phyloP scores from a whole-genome alignment of 306 rosid genomes.

The Trichosanthes truncata region DNA sequence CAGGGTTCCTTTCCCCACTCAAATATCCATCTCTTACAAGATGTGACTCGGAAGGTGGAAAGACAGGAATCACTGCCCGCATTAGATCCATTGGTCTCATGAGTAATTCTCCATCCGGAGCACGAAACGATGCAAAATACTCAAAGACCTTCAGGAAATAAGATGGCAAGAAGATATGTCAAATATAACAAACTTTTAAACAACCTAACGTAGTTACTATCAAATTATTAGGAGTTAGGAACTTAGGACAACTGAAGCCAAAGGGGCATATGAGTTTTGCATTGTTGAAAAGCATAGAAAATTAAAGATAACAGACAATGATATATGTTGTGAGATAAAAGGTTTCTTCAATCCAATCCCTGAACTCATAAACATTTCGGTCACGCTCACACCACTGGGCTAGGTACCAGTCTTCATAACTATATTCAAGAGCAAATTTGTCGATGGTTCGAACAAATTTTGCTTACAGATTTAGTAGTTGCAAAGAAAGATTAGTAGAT shows the following conservation, averaged over 20 bases:
- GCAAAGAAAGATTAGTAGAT: not conserved
- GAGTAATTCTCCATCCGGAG: slow-evolving; percentile 59
- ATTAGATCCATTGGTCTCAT: slow-evolving; percentile 79
- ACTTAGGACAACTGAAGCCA: not conserved
- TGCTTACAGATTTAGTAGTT: not conserved
- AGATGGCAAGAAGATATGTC: slow-evolving; percentile 13
- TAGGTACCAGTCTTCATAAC: not conserved
- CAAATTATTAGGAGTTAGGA: not conserved
- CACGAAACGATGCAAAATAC: slow-evolving; percentile 70
- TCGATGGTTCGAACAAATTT: not conserved
- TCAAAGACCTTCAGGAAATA: slow-evolving; percentile 59
- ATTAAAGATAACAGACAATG: not conserved
- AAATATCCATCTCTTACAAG: slow-evolving; percentile 87
- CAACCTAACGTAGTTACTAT: not conserved
- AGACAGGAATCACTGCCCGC: slow-evolving; percentile 94
- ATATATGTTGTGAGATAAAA: not conserved
- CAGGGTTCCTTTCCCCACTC: slow-evolving; percentile 78
- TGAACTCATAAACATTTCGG: not conserved
- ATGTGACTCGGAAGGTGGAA: slow-evolving; percentile 91
- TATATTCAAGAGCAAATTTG: not conserved
- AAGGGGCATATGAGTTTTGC: not conserved
- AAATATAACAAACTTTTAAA: not conserved
- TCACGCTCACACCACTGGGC: not conserved
- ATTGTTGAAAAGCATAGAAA: not conserved
- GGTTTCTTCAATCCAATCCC: not conserved